Evolutionary conservation across 1,139 yeast genomes (phyloP).

Genomic region (Arxiozyma heterogenica): DNA sequence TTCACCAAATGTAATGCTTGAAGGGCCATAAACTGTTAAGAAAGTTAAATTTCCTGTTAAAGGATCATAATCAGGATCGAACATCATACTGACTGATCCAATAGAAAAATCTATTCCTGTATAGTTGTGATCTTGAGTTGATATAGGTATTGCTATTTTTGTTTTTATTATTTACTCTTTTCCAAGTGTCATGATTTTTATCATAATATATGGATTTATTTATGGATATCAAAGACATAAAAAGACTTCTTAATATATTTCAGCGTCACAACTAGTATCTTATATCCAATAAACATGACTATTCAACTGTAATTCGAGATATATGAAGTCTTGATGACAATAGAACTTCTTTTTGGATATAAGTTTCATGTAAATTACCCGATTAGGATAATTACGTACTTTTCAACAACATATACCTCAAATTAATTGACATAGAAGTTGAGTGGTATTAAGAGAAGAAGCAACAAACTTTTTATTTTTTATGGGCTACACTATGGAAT

Average conservation of each 20-base stretch:
- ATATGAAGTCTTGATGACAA: background rate
- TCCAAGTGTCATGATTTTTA: background rate
- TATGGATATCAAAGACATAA: background rate
- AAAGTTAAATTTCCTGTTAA: conserved; percentile 19
- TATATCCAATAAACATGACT: too few species aligned
- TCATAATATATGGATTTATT: too few species aligned
- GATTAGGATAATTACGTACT: conserved; percentile 5
- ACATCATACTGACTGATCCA: conserved; percentile 6
- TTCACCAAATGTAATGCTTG: conserved; percentile 31
- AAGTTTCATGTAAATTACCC: conserved; percentile 7
- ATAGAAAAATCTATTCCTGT: background rate
- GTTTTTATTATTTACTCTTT: too few species aligned
- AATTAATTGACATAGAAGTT: conserved; percentile 1
- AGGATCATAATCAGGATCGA: conserved; percentile 23
- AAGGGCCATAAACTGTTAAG: conserved; percentile 26
- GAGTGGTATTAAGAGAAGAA: background rate
- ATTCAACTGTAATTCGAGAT: background rate
- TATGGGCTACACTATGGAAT: background rate
- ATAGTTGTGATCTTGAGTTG: background rate
- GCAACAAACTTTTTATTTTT: background rate
- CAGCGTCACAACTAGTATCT: background rate
- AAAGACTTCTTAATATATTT: background rate
- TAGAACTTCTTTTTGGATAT: background rate
- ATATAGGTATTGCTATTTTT: background rate
- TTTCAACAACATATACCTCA: conserved; percentile 4